Conservation (phyloP, 768 basidiomycete genomes). For the Suillus variegatus region DNA sequence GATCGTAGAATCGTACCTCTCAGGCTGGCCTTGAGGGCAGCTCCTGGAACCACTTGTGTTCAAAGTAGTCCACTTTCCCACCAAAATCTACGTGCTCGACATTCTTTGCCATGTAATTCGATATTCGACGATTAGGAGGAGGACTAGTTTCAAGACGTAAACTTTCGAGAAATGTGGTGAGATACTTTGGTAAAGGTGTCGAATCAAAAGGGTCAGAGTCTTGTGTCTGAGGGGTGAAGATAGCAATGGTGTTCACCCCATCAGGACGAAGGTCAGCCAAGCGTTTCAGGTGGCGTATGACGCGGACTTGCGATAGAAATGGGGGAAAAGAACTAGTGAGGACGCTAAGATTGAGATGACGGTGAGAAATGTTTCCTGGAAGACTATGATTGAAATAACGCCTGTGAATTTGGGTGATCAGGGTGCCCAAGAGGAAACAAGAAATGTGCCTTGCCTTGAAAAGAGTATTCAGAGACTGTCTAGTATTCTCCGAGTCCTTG, state of each 20-base stretch:
- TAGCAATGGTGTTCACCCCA: conserved; percentile 20
- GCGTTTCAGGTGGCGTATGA: neutral
- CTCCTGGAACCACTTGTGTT: conserved; percentile 74
- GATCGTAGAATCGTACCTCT: conserved; percentile 29
- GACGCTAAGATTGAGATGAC: conserved; percentile 21
- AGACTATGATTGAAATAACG: too few relatives aligned
- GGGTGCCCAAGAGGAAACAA: too few relatives aligned
- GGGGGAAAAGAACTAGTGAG: conserved; percentile 12
- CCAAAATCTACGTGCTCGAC: conserved; percentile 75
- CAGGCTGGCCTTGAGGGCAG: conserved; percentile 51
- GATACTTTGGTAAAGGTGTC: conserved; percentile 30
- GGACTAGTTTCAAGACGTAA: conserved; percentile 33
- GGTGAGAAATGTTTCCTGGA: too few relatives aligned
- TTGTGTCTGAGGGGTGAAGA: conserved; percentile 26
- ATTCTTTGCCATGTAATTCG: conserved; percentile 61
- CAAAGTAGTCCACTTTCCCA: conserved; percentile 70
- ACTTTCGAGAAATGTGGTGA: conserved; percentile 30
- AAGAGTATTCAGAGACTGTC: too few relatives aligned
- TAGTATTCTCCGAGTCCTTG: too few relatives aligned
- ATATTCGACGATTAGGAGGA: conserved; percentile 32
- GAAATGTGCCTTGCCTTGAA: too few relatives aligned
- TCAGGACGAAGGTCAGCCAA: neutral
- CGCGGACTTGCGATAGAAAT: neutral
- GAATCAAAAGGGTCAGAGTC: conserved; percentile 26
- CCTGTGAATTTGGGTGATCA: too few relatives aligned